A percentile compares a stretch with the other conserved stretches of the same genome.
Evolutionary conservation across 1,284 basidiomycete species (phyloP).

Genomic region (Pascua sp.): DNA sequence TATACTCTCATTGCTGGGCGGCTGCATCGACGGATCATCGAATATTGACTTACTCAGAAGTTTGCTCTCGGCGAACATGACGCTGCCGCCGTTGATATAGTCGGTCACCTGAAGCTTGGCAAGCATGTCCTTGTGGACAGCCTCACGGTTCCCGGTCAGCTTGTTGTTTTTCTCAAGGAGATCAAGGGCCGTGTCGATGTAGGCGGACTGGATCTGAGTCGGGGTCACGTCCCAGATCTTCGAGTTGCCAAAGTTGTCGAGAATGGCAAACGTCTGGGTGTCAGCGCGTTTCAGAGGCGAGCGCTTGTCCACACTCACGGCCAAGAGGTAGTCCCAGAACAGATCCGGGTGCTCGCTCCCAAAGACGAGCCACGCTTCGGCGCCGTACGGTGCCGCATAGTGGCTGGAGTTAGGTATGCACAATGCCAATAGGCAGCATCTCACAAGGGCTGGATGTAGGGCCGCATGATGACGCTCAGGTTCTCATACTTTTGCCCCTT

Average conservation of each 20-base stretch:
- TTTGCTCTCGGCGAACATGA: conserved; percentile 30
- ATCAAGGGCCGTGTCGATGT: conserved; percentile 49
- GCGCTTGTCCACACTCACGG: conserved; percentile 53
- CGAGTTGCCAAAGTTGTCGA: conserved; percentile 66
- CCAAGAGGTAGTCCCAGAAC: conserved; percentile 72
- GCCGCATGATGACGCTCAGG: conserved; percentile 72
- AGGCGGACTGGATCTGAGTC: conserved; percentile 9
- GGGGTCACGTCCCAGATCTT: conserved; percentile 64
- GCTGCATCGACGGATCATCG: background rate
- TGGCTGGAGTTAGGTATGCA: conserved; percentile 56
- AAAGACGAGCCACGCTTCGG: conserved; percentile 79
- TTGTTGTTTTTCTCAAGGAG: conserved; percentile 37
- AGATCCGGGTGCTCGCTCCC: conserved; percentile 64
- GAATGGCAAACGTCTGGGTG: conserved; percentile 69
- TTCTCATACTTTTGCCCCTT: conserved; percentile 67
- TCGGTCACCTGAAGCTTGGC: conserved; percentile 32
- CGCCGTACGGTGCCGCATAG: conserved; percentile 67
- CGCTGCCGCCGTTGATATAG: conserved; percentile 52
- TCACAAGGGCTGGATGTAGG: conserved; percentile 67
- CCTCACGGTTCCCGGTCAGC: conserved; percentile 29
- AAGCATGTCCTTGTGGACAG: conserved; percentile 29
- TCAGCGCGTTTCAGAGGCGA: no score
- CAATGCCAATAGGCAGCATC: conserved; percentile 6
- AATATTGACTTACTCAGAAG: conserved; percentile 11
- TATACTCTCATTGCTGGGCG: no score